Evolutionary conservation across 2,329 filamentous ascomycete genomes (phyloP), one percentile per base, ranked within the genome.

Genomic region (Fusarium proliferatum): DNA sequence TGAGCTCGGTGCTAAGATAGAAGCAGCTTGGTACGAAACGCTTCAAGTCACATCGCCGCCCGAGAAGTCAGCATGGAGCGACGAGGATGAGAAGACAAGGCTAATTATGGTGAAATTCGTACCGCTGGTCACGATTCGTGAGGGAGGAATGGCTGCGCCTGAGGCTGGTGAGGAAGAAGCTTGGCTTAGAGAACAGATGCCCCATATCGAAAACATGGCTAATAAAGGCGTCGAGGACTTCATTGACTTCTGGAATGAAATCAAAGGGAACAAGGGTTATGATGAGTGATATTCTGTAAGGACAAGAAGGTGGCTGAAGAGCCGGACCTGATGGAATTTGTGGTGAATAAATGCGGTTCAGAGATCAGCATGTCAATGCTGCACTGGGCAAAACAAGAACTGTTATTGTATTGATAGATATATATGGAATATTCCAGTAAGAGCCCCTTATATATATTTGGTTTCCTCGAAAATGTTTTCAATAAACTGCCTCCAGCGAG

Each of bases 81-180:
- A 5, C 2, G 55, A 57, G 1, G 42, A 70, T 12, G 73, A 76
- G 6, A 26, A 33, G 6, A 57, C 33, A 10, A 67, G 74, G 5
- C 9, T 76, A 4, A 33, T 71, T 6, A 65, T 61, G 61, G 74
- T 76, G 7, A 69, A 58, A 0, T 76, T 76, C 19, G 34, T 64
- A 7, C 74, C 74, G 0, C 67, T 76, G 64, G 15, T 76, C 3
- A 55, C 74, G 6, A 56, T 75, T 30, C 58, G 74, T 11, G 74
- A 76, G 39, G 74, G 61, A 0, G 72, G 74, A 0, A 75, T 76
- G 74, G 34, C 39, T 26, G 71, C 76, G 5, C 74, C 74, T 2
- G 66, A 64, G 9, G 74, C 74, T 17, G 74, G 74, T 1, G 57
- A 76, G 1, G 74, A 76, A 38, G 61, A 61, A 26, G 45, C 39